Evolutionary conservation across 1,284 basidiomycete genomes (phyloP).

Genomic region (Cystobasidium sp.): DNA sequence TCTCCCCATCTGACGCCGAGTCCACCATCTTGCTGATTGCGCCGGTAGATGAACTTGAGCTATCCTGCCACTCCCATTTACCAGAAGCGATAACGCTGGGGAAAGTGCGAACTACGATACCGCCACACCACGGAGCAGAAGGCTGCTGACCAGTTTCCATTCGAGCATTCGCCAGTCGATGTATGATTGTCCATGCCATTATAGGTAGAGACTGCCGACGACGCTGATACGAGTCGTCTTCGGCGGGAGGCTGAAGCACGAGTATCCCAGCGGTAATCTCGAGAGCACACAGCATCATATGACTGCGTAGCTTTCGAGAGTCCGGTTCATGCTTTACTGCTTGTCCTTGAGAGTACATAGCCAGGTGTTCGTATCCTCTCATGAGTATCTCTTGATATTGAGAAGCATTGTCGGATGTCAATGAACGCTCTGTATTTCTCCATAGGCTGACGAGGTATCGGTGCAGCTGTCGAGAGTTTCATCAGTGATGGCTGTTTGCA

Average conservation of each 20-base stretch:
- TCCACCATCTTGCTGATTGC: no score
- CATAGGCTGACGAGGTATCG: background rate
- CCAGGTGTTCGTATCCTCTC: background rate
- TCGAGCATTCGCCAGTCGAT: no score
- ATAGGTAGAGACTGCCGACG: conserved; percentile 2
- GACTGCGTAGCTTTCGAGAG: background rate
- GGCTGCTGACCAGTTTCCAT: no score
- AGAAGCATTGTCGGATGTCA: background rate
- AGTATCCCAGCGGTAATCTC: background rate
- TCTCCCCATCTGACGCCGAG: no score
- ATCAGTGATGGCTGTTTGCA: no score
- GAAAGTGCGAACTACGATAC: no score
- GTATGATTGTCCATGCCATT: background rate
- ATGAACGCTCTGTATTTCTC: background rate
- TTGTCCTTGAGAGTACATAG: background rate
- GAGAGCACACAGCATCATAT: background rate
- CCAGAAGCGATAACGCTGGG: no score
- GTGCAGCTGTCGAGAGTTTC: background rate
- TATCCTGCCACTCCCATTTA: no score
- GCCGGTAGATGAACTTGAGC: no score
- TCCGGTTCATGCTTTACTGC: background rate
- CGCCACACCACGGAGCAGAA: no score
- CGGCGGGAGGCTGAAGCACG: background rate
- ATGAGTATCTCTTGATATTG: background rate
- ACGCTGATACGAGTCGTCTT: background rate